Percentiles rank a stretch among this genome's conserved stretches.
Evolutionary conservation across 495 filamentous ascomycete genomes (phyloP).

Genomic region (Penicillium dipodomyicola): DNA sequence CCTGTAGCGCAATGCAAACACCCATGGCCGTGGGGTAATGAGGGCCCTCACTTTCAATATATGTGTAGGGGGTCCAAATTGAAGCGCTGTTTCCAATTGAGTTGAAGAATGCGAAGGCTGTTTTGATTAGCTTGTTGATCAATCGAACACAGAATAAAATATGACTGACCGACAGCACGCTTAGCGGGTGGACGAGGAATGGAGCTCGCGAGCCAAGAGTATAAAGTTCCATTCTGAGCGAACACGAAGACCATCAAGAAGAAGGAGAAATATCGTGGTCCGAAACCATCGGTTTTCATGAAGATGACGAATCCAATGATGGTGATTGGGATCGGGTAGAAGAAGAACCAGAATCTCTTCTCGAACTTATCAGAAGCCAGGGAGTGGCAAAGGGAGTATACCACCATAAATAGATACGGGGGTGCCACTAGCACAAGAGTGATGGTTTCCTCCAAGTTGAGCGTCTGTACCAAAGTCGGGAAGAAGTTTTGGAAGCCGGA

Average conservation of each 20-base stretch:
- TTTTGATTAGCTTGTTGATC: neutral
- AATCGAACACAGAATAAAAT: too few species aligned
- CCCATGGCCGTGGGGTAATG: conserved; percentile 48
- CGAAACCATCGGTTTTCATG: conserved; percentile 48
- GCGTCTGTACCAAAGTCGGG: conserved; percentile 47
- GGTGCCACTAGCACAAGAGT: conserved; percentile 52
- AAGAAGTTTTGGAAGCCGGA: conserved; percentile 57
- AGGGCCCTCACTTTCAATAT: conserved; percentile 35
- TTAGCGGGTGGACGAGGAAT: conserved; percentile 54
- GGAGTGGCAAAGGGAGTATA: conserved; percentile 46
- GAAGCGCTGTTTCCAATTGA: conserved; percentile 51
- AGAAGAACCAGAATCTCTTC: conserved; percentile 53
- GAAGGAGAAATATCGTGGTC: conserved; percentile 51
- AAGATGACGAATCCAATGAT: conserved; percentile 52
- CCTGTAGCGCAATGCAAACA: conserved; percentile 48
- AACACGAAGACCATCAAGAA: conserved; percentile 57
- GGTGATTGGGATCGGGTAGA: conserved; percentile 50
- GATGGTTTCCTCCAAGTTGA: conserved; percentile 41
- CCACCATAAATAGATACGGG: conserved; percentile 55
- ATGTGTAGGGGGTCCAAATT: conserved; percentile 57
- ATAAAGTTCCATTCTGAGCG: conserved; percentile 51
- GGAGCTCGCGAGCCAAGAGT: conserved; percentile 54
- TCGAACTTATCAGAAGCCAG: conserved; percentile 44
- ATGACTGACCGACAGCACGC: conserved; percentile 39
- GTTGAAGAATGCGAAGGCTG: conserved; percentile 54